A percentile compares a stretch with the other conserved stretches of the same genome.
phyloP scores from a whole-genome alignment of 148 eudicot genomes.

The Heliosperma pusillum region DNA sequence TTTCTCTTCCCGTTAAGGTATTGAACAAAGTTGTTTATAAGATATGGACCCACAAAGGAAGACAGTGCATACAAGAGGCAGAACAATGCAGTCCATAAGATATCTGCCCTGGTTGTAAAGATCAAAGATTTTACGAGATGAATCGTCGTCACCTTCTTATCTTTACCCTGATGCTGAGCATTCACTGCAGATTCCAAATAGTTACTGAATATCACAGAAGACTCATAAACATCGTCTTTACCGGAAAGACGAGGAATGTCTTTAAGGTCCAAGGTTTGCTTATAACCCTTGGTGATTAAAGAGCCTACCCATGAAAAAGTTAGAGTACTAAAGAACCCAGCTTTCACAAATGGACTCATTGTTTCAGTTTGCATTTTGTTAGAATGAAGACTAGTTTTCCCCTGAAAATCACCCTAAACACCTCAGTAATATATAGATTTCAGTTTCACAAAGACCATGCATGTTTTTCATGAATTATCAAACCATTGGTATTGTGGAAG shows the following conservation, averaged over 20 bases:
- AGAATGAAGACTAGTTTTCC: neutral
- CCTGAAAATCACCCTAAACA: neutral
- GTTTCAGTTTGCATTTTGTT: conserved; percentile 19
- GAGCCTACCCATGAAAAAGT: conserved; percentile 39
- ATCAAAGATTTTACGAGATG: conserved; percentile 29
- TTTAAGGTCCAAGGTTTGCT: conserved; percentile 36
- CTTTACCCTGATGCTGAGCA: conserved; percentile 1
- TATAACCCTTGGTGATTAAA: conserved; percentile 29
- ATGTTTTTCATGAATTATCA: conserved; percentile 10
- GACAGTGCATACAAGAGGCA: conserved; percentile 23
- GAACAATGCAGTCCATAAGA: conserved; percentile 26
- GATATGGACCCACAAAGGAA: conserved; percentile 40
- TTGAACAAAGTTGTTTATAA: conserved; percentile 40
- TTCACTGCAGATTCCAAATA: conserved; percentile 21
- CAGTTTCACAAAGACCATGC: conserved; percentile 12
- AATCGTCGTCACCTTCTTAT: conserved; percentile 24
- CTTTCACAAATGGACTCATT: conserved; percentile 30
- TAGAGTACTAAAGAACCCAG: conserved; percentile 28
- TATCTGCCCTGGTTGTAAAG: conserved; percentile 28
- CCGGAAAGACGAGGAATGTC: conserved; percentile 38
- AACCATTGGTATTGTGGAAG: conserved; percentile 3
- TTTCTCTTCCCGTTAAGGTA: conserved; percentile 32
- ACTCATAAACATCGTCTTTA: conserved; percentile 27
- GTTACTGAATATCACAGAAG: conserved; percentile 20
- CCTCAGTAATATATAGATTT: neutral